Evolutionary conservation across 2,329 filamentous ascomycete genomes (phyloP).

Genomic region (Alternaria sp.): DNA sequence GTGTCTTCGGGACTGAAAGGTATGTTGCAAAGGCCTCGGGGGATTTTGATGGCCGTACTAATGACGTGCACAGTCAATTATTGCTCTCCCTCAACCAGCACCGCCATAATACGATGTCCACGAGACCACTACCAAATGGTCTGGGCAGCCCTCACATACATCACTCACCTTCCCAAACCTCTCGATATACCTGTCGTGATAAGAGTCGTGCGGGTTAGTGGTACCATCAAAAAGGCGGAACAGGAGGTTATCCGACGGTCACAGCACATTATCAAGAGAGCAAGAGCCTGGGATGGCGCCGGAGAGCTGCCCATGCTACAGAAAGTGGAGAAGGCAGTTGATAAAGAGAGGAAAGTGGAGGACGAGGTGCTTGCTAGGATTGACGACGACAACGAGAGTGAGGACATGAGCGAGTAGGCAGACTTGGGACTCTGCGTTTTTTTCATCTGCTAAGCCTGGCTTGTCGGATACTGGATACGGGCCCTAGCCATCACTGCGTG

Average conservation of each 20-base stretch:
- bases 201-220: constrained; percentile 85
- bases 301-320: constrained; percentile 24
- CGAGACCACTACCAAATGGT: constrained; percentile 85
- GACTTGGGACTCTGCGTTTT: background rate
- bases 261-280: constrained; percentile 73
- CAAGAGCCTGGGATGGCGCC: constrained; percentile 58
- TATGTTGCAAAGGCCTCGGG: constrained; percentile 46
- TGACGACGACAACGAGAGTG: constrained; percentile 27
- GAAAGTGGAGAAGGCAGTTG: constrained; percentile 35
- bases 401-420: constrained; percentile 34
- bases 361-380: constrained; percentile 27
- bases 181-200: constrained; percentile 76
- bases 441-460: background rate
- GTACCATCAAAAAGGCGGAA: constrained; percentile 91
- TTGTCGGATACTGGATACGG: background rate
- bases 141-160: constrained; percentile 88
- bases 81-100: constrained; percentile 89
- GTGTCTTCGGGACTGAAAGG: constrained; percentile 74
- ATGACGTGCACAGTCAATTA: constrained; percentile 77
- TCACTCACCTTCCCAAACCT: constrained; percentile 71
- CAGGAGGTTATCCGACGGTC: constrained; percentile 86
- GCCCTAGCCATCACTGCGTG: background rate
- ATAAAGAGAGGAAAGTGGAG: constrained; percentile 30
- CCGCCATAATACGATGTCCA: constrained; percentile 86
- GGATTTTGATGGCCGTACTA: background rate